These are phyloP conservation scores for Sclerotinia subarctica DNA, from an alignment of 2,329 filamentous ascomycete species.

Conservation along the genomic window DNA sequence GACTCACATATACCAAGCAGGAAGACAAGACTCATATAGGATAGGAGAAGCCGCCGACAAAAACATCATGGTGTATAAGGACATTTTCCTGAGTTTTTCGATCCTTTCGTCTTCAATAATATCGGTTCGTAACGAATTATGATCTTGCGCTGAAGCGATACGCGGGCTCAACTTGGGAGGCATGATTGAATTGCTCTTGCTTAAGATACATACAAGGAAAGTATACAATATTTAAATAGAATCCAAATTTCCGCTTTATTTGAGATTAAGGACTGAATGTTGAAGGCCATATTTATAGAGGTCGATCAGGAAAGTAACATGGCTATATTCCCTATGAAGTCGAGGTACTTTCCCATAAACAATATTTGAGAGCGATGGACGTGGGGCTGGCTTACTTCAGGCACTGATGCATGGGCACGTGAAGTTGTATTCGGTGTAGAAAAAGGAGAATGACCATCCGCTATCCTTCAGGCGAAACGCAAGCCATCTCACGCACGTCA, in stretches of 20 bases:
- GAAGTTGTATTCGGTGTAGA: not conserved
- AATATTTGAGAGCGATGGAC: not conserved
- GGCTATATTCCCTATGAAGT: not conserved
- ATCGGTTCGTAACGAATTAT: not conserved
- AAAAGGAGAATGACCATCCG: not conserved
- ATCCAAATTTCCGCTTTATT: not conserved
- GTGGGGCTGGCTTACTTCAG: not conserved
- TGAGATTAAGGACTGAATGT: not conserved
- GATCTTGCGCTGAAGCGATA: not conserved
- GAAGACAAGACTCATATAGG: conserved; percentile 18
- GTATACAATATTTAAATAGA: not conserved
- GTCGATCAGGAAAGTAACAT: not conserved
- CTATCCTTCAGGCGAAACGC: not conserved
- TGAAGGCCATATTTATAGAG: not conserved
- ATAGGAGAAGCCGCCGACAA: conserved; percentile 24
- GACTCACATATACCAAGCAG: conserved; percentile 22
- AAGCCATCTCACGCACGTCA: not conserved
- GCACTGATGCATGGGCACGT: not conserved
- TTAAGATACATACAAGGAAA: not conserved
- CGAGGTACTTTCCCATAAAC: not conserved
- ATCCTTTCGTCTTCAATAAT: not conserved
- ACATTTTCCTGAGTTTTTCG: not conserved
- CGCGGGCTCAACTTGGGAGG: not conserved
- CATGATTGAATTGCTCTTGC: not conserved
- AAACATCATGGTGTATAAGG: conserved; percentile 20